These are phyloP conservation scores for Scolecobasidium constrictum DNA, from an alignment of 2,329 filamentous ascomycete species.

Conservation along the genomic window DNA sequence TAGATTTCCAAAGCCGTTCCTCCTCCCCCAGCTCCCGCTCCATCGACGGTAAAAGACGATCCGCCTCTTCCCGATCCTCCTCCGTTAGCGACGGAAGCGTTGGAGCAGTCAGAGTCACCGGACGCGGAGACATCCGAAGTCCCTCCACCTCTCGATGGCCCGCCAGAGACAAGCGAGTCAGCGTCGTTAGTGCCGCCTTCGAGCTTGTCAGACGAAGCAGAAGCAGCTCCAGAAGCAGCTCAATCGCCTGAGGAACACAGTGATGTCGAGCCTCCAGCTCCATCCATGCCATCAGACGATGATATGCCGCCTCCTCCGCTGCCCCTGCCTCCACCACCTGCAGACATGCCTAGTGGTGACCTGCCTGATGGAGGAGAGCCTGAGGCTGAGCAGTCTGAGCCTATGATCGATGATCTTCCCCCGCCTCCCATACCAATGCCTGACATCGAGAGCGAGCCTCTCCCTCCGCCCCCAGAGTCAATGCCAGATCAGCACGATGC, in stretches of 20 bases:
- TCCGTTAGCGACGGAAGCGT: slow-evolving; percentile 1
- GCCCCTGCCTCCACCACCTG: not conserved
- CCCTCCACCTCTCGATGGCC: slow-evolving; percentile 7
- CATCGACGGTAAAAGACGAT: slow-evolving; percentile 3
- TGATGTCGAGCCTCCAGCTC: not conserved
- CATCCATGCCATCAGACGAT: not conserved
- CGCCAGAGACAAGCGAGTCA: slow-evolving; percentile 7
- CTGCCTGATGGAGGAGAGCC: too few relatives aligned
- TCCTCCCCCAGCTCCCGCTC: slow-evolving; percentile 5
- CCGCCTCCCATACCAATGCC: not conserved
- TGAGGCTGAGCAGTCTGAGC: too few relatives aligned
- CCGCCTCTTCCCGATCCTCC: slow-evolving; percentile 4
- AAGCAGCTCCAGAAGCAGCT: not conserved
- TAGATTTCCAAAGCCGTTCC: slow-evolving; percentile 5
- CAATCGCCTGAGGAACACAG: not conserved
- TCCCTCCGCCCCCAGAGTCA: not conserved
- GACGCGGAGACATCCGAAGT: slow-evolving; percentile 6
- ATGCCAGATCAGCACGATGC: not conserved
- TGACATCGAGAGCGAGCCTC: not conserved
- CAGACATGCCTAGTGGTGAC: too few relatives aligned
- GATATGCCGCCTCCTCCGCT: not conserved
- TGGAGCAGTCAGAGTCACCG: not conserved
- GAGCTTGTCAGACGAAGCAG: slow-evolving; percentile 3
- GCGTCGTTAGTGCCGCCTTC: slow-evolving; percentile 7
- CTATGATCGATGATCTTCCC: too few relatives aligned